These are phyloP conservation scores for Pichia scutulata DNA, from an alignment of 805 yeast species.

Conservation along the genomic window DNA sequence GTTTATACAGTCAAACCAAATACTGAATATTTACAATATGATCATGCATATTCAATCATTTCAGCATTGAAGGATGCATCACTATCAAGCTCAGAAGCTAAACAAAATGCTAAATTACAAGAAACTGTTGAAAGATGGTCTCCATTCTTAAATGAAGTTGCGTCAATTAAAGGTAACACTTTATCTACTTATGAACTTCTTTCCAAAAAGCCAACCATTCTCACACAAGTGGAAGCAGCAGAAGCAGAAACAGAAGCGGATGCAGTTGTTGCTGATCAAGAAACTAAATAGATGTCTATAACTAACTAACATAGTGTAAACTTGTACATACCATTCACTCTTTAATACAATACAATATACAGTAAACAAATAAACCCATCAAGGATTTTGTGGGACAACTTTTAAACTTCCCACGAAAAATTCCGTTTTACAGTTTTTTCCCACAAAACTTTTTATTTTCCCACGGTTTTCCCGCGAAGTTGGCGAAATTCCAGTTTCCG, in stretches of 20 bases:
- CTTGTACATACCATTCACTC: neutral
- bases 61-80: conserved; percentile 10
- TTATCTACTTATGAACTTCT: conserved; percentile 5
- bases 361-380: no score
- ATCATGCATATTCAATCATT: conserved; percentile 10
- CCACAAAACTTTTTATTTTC: neutral
- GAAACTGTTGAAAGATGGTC: conserved; percentile 6
- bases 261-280: neutral
- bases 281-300: neutral
- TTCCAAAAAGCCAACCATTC: neutral
- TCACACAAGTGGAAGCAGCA: neutral
- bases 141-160: conserved; percentile 2
- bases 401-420: neutral
- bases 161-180: conserved; percentile 1
- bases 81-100: neutral
- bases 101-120: neutral
- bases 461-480: neutral
- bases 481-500: no score
- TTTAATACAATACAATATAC: no score
- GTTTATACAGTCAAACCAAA: conserved; percentile 3
- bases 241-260: neutral
- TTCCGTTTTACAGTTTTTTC: neutral
- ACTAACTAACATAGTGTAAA: neutral
- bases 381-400: neutral
- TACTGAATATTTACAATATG: conserved; percentile 8